Percentiles rank a stretch among this genome's conserved stretches.
phyloP scores from a whole-genome alignment of 2,329 filamentous ascomycete genomes.

The Talaromyces sp. region DNA sequence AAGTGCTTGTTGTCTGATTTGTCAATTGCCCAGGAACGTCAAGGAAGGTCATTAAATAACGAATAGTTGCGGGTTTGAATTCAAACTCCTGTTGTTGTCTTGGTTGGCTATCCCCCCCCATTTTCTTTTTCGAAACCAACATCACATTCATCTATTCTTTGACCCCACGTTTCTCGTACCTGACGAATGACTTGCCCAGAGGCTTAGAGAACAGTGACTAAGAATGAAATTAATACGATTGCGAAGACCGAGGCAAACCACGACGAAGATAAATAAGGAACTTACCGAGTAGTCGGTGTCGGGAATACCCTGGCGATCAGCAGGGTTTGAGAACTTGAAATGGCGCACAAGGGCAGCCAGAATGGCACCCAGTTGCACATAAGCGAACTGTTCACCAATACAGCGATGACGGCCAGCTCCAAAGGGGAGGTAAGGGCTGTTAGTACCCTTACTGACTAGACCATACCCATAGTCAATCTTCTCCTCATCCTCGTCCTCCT shows the following conservation, averaged over 20 bases:
- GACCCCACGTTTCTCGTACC: slow-evolving; percentile 64
- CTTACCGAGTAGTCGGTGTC: slow-evolving; percentile 60
- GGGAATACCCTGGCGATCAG: slow-evolving; percentile 31
- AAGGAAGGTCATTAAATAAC: slow-evolving; percentile 20
- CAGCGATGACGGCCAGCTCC: slow-evolving; percentile 91
- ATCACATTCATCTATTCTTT: slow-evolving; percentile 29
- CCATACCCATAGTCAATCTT: slow-evolving; percentile 94
- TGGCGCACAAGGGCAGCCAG: slow-evolving; percentile 72
- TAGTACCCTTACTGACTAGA: slow-evolving; percentile 85
- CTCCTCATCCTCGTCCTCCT: slow-evolving; percentile 63
- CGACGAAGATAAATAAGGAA: background rate
- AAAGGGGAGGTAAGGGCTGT: slow-evolving; percentile 90
- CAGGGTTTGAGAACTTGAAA: slow-evolving; percentile 74
- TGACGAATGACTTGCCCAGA: slow-evolving; percentile 69
- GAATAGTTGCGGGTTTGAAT: slow-evolving; percentile 2
- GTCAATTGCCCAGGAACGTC: background rate
- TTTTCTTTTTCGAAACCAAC: background rate
- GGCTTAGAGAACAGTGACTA: slow-evolving; percentile 71
- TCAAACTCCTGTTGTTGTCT: background rate
- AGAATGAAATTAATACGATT: slow-evolving; percentile 13
- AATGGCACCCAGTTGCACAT: slow-evolving; percentile 87
- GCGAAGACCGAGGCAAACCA: background rate
- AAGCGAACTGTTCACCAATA: slow-evolving; percentile 96
- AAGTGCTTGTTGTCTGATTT: background rate
- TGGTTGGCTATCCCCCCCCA: background rate